Conservation (phyloP, 331 rosid species). For the Prunus yedoensis region DNA sequence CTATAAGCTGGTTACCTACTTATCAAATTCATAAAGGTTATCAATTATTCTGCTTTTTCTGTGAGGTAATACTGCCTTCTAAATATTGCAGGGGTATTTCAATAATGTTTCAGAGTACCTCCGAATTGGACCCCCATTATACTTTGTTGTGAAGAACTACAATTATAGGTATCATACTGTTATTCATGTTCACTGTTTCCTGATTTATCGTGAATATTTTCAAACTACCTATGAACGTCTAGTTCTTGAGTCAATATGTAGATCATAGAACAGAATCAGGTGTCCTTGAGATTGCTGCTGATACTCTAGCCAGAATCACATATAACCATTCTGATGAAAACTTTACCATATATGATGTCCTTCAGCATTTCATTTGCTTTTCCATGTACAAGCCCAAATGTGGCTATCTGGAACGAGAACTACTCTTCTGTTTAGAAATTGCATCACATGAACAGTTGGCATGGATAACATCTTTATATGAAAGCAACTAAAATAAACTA, state of each 20-base stretch:
- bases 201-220: background rate
- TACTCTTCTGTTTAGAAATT: background rate
- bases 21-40: conserved; percentile 5
- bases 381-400: background rate
- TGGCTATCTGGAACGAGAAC: background rate
- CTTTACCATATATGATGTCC: background rate
- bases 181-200: conserved; percentile 5
- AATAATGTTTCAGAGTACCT: conserved; percentile 82
- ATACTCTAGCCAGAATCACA: background rate
- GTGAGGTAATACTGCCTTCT: conserved; percentile 19
- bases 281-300: background rate
- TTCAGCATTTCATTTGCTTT: background rate
- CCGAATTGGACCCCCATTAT: conserved; percentile 92
- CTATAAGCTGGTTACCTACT: conserved; percentile 25
- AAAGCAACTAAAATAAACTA: background rate
- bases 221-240: background rate
- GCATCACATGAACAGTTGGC: background rate
- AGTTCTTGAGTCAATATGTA: background rate
- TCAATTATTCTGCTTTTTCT: conserved; percentile 20
- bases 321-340: background rate
- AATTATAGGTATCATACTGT: conserved; percentile 69
- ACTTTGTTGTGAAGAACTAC: conserved; percentile 92
- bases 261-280: background rate
- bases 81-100: conserved; percentile 82
- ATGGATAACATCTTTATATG: background rate